A percentile compares a stretch with the other conserved stretches of the same genome.
Conservation (phyloP, 345 rosid genomes). For the Eucalyptus camaldulensis region DNA sequence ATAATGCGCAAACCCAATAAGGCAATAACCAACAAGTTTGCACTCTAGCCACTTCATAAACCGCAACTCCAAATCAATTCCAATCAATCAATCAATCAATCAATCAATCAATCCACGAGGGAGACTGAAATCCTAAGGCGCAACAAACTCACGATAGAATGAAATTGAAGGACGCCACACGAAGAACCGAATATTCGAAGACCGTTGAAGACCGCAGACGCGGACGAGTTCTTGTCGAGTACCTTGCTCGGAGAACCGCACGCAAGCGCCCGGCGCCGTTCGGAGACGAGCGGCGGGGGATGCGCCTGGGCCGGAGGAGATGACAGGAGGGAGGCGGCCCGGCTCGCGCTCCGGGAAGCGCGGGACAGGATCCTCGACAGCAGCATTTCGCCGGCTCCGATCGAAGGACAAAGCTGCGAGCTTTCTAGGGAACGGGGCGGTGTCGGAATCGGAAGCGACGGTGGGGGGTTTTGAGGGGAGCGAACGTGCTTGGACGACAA, state of each 20-base stretch:
- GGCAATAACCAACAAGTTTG: not conserved
- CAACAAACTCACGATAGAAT: not conserved
- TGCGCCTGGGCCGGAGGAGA: slow-evolving; percentile 9
- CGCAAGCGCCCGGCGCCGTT: slow-evolving; percentile 23
- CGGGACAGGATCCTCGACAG: slow-evolving; percentile 41
- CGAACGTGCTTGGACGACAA: not conserved
- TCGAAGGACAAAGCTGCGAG: not conserved
- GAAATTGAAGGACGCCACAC: not conserved
- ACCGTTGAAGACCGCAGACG: not conserved
- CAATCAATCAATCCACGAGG: not conserved
- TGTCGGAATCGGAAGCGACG: not conserved
- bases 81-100: not conserved
- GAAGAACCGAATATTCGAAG: not conserved
- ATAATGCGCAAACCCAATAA: not conserved
- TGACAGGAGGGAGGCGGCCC: slow-evolving; percentile 27
- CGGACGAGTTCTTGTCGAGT: not conserved
- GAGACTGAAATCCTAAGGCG: not conserved
- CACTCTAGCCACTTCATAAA: not conserved
- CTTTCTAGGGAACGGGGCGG: not conserved
- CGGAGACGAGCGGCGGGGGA: slow-evolving; percentile 3
- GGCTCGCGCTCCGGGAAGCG: slow-evolving; percentile 29
- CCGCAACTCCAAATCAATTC: not conserved
- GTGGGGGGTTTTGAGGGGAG: not conserved
- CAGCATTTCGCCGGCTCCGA: slow-evolving; percentile 14
- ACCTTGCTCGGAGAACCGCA: slow-evolving; percentile 25